phyloP scores from a whole-genome alignment of 768 basidiomycete species.

The Tulasnella sp. region DNA sequence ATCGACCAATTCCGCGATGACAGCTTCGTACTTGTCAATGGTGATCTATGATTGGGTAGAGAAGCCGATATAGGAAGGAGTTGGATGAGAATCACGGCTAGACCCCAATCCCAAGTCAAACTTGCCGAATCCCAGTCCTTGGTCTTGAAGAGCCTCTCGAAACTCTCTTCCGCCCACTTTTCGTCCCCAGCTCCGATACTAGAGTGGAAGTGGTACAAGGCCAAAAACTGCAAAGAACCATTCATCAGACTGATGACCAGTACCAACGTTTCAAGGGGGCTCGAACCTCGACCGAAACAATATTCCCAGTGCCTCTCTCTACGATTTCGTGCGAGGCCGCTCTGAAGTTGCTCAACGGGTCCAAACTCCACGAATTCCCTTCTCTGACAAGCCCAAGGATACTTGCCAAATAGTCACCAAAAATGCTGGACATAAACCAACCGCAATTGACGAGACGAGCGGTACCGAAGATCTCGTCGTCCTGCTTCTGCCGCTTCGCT shows the following conservation, averaged over 20 bases:
- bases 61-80: too few species aligned
- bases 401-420: conserved; percentile 24
- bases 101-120: not conserved
- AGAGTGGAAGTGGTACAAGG: conserved; percentile 23
- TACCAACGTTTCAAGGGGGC: too few species aligned
- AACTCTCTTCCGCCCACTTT: conserved; percentile 14
- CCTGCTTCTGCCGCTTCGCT: conserved; percentile 26
- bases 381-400: conserved; percentile 21
- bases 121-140: not conserved
- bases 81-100: not conserved
- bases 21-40: not conserved
- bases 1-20: not conserved
- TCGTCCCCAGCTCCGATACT: conserved; percentile 21
- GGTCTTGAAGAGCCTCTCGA: not conserved
- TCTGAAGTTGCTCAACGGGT: conserved; percentile 53
- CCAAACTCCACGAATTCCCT: conserved; percentile 22
- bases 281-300: conserved; percentile 32
- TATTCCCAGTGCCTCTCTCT: conserved; percentile 43
- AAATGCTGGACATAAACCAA: conserved; percentile 23
- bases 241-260: not conserved
- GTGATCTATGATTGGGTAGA: not conserved
- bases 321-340: conserved; percentile 44
- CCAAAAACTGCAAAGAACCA: conserved; percentile 12
- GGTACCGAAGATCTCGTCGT: conserved; percentile 75
- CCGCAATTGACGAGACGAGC: conserved; percentile 66